Evolutionary conservation across 768 basidiomycete species (phyloP).

Genomic region (Amanita brunnescens): DNA sequence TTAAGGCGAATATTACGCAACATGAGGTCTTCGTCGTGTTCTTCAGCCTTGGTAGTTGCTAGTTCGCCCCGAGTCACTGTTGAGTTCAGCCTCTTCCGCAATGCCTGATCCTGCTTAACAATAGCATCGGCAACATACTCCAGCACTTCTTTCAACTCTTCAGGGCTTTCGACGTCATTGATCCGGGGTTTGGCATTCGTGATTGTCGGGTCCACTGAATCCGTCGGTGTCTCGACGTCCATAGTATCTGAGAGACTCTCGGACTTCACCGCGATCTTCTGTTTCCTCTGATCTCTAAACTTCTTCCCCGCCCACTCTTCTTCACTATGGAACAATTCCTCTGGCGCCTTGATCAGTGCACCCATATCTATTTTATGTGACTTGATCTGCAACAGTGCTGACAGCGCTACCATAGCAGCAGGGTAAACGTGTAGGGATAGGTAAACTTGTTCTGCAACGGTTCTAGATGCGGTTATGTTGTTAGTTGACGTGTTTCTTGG

Average conservation of each 20-base stretch:
- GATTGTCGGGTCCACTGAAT: constrained; percentile 5
- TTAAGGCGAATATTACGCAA: constrained; percentile 60
- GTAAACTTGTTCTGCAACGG: constrained; percentile 26
- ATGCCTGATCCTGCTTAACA: constrained; percentile 29
- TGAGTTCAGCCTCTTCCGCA: constrained; percentile 10
- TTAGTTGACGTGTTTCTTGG: neutral
- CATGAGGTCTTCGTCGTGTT: constrained; percentile 35
- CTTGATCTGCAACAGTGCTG: constrained; percentile 31
- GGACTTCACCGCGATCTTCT: constrained; percentile 3
- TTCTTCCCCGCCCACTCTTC: constrained; percentile 43
- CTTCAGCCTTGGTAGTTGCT: neutral
- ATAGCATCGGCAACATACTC: constrained; percentile 49
- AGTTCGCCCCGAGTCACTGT: neutral
- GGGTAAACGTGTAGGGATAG: constrained; percentile 37
- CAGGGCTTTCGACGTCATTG: constrained; percentile 29
- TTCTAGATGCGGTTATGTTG: constrained; percentile 11
- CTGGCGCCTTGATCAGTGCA: constrained; percentile 35
- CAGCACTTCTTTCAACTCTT: constrained; percentile 48
- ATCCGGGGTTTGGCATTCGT: constrained; percentile 9
- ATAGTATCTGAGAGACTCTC: constrained; percentile 9
- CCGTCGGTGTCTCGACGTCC: constrained; percentile 6
- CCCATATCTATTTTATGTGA: constrained; percentile 47
- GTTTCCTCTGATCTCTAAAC: constrained; percentile 22
- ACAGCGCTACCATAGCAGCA: constrained; percentile 28
- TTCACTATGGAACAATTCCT: constrained; percentile 41